These are phyloP conservation scores for Usnea hakonensis DNA, from an alignment of 495 filamentous ascomycete genomes.

Conservation along the genomic window DNA sequence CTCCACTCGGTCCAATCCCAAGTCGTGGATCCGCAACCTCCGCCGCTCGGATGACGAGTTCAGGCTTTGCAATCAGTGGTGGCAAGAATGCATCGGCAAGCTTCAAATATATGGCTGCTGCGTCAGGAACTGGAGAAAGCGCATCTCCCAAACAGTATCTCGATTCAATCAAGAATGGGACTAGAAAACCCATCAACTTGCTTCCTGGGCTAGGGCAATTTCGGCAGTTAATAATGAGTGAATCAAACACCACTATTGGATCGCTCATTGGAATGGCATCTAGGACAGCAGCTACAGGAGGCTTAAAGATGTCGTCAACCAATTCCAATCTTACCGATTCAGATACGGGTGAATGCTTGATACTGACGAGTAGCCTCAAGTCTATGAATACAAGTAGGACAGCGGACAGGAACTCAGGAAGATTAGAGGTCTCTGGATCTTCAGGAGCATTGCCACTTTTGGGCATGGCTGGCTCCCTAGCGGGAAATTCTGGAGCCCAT, in stretches of 20 bases:
- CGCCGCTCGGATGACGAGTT: background rate
- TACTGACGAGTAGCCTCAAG: background rate
- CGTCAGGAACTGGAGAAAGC: background rate
- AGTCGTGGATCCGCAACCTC: background rate
- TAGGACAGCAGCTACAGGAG: background rate
- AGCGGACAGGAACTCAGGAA: no score
- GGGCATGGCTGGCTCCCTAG: background rate
- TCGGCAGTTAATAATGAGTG: no score
- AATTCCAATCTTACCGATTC: background rate
- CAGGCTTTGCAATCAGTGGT: background rate
- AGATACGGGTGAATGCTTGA: background rate
- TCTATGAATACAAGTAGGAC: background rate
- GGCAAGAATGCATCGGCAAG: background rate
- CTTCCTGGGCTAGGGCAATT: background rate
- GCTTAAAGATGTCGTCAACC: background rate
- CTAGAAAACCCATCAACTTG: background rate
- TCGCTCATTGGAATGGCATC: background rate
- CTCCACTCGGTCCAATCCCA: background rate
- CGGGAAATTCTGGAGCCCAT: background rate
- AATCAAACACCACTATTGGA: background rate
- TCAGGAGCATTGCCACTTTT: background rate
- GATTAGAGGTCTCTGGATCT: background rate
- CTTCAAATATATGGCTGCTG: background rate
- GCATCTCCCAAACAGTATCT: background rate
- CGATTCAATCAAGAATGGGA: background rate